Base-by-base conservation (phyloP, 306 rosid genomes). In the Malus sylvestris region DNA sequence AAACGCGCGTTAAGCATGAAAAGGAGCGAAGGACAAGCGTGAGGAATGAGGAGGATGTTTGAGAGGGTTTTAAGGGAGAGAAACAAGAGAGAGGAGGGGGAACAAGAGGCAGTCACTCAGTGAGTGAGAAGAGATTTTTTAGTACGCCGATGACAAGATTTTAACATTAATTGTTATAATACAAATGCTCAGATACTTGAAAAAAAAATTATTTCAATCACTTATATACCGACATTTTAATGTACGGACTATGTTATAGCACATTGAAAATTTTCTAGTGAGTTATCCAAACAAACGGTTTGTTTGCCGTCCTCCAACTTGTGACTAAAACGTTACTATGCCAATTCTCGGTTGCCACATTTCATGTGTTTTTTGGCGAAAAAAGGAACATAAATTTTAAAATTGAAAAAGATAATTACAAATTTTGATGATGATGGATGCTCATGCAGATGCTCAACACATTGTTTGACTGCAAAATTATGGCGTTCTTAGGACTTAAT, bases 1-100 rank as follows among this genome's bases (percentile, higher is more conserved):
- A 65, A 68, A 75, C 79, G 84, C 74, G 75, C 84, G 80, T 79
- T 82, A 66, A 61, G 83, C 83, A 68, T 72, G 80, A 44, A 59
- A 76, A 78, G 86, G 72, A 78, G 79, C 8, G 82, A 60, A 71
- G 58, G 45, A 76, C 53, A 66, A 74, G 30, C 57, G 19, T 14
- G 64, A 46, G 35, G 67, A 27, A 27, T 61, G 10, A 57, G 27
- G 68, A 38, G 73, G 29, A 33, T 73, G 78, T 79, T 73, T 57
- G 29, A 22, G 23, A 16, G 44, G 44, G 44, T 19, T 29, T 57
- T 8, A 8, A 66, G 70, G 10, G 49, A 66, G 27, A 63, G 22
- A 46, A 5, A 30, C 5, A 14, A 60, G 67, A 27, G 8, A 49
- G 19, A 49, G 8, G 19, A 35, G 40, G 67, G 80, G 61, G 53